A percentile compares a stretch with the other conserved stretches of the same genome.
Conservation (phyloP, 73 alveolate species). For the Paramecium primaurelia region DNA sequence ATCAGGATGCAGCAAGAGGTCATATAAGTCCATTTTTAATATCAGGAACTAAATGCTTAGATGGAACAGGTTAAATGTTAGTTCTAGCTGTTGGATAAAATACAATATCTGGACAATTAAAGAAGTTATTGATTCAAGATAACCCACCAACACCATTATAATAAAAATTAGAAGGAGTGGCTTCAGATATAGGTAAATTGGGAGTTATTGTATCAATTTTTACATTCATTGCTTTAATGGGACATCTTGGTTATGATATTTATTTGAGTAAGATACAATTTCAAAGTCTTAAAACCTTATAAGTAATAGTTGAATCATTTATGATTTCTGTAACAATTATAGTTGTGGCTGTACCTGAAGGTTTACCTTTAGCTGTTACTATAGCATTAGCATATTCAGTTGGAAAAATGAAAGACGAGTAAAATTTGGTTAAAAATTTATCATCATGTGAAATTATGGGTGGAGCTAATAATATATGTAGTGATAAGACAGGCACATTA, state of each 20-base stretch:
- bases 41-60: slow-evolving; percentile 83
- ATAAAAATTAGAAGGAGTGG: slow-evolving; percentile 87
- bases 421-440: slow-evolving; percentile 88
- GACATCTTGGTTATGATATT: slow-evolving; percentile 39
- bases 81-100: slow-evolving; percentile 84
- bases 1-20: slow-evolving; percentile 60
- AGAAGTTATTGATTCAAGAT: slow-evolving; percentile 74
- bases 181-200: slow-evolving; percentile 85
- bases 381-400: slow-evolving; percentile 95
- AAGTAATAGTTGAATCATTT: slow-evolving; percentile 74
- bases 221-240: slow-evolving; percentile 76
- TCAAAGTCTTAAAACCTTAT: slow-evolving; percentile 21
- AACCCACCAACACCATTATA: slow-evolving; percentile 85
- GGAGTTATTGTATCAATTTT: slow-evolving; percentile 82
- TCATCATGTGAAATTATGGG: slow-evolving; percentile 94
- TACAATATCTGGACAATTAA: slow-evolving; percentile 79
- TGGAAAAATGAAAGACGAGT: slow-evolving; percentile 88
- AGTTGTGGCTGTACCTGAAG: slow-evolving; percentile 98
- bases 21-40: slow-evolving; percentile 66
- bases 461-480: slow-evolving; percentile 88
- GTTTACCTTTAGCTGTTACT: slow-evolving; percentile 96
- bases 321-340: slow-evolving; percentile 85
- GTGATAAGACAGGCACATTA: slow-evolving; percentile 96
- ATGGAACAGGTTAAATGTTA: slow-evolving; percentile 82
- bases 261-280: background rate